phyloP scores from a whole-genome alignment of 169 alveolate species.

The Neospora caninum region DNA sequence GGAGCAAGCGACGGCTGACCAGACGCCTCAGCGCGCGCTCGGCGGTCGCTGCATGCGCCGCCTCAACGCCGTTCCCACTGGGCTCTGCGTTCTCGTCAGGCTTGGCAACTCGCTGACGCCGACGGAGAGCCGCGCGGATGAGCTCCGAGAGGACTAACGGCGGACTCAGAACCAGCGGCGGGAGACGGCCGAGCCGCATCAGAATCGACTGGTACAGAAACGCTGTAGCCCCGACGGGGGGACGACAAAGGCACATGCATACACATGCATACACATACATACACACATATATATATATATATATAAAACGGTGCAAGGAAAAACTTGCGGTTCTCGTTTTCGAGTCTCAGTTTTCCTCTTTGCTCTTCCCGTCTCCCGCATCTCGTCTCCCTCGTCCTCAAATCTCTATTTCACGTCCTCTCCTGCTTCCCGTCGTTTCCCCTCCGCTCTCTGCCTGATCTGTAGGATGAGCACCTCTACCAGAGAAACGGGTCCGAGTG shows the following conservation, averaged over 20 bases:
- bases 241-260: not conserved
- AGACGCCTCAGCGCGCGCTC: not conserved
- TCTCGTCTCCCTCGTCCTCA: no score
- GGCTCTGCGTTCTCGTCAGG: not conserved
- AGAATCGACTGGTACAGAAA: slow-evolving; percentile 54
- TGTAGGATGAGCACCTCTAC: no score
- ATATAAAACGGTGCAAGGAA: no score
- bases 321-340: no score
- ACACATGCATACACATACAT: not conserved
- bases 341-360: no score
- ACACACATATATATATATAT: no score
- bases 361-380: no score
- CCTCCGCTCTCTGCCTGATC: no score
- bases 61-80: not conserved
- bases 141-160: not conserved
- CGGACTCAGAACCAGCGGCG: slow-evolving; percentile 4
- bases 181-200: slow-evolving; percentile 47
- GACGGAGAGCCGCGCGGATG: not conserved
- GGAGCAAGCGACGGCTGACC: not conserved
- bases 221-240: slow-evolving; percentile 20
- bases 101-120: no score
- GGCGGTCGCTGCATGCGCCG: not conserved
- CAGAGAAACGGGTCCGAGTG: no score
- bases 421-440: no score
- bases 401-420: no score